Base-by-base conservation (phyloP, 306 rosid genomes). In the Coriaria nepalensis region DNA sequence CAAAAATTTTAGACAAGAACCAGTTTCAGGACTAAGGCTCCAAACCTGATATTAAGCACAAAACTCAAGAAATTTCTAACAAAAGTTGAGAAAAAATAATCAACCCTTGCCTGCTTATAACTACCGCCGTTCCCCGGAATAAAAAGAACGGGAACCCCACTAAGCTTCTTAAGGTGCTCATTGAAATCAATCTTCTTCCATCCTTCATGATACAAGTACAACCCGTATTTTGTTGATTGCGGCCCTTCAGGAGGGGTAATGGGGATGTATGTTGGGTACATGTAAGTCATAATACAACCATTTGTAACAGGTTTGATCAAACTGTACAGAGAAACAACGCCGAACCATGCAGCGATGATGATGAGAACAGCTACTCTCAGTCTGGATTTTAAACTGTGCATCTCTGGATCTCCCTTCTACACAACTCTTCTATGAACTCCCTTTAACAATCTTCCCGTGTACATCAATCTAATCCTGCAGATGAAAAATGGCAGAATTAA, bases 111-210 rank as follows among this genome's bases (percentile, higher is more conserved):
- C 98, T 92, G 96, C 72, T 85, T 92, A 92, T 75, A 92, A 79
- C 98, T 92, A 48, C 98, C 98, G 41, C 98, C 94, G 66, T 92
- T 92, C 47, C 98, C 98, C 0, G 98, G 98, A 68, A 92, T 84
- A 56, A 85, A 85, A 69, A 92, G 98, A 49, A 85, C 83, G 0
- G 98, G 96, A 48, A 82, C 61, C 6, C 98, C 98, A 52, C 69
- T 71, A 12, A 92, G 93, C 79, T 77, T 86, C 65, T 75, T 75
- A 6, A 82, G 68, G 67, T 85, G 94, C 78, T 92, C 87, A 67
- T 69, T 70, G 47, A 68, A 79, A 66, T 92, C 94, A 32, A 85
- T 85, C 83, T 73, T 69, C 52, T 73, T 85, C 98, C 98, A 92
- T 3, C 98, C 98, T 64, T 92, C 98, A 13, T 92, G 94, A 74